A percentile compares a stretch with the other conserved stretches of the same genome.
These are phyloP conservation scores for Xerocomus cyaneibrunnescens DNA, from an alignment of 1,284 basidiomycete species.

Conservation along the genomic window DNA sequence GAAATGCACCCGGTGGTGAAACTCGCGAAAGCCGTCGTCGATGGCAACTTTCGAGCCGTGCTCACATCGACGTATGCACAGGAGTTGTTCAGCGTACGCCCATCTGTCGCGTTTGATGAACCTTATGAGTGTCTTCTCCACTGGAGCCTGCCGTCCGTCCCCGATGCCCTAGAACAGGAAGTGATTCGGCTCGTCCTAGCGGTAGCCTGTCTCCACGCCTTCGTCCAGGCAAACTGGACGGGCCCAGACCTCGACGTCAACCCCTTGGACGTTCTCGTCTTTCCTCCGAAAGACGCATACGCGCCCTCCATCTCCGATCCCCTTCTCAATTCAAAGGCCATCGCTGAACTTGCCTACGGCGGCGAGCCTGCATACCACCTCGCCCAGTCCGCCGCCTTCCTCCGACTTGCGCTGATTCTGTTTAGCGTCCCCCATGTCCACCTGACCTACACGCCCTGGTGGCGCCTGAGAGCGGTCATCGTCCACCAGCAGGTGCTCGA, in stretches of 20 bases:
- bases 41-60: slow-evolving; percentile 48
- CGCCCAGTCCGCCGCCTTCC: slow-evolving; percentile 64
- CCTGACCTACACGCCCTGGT: slow-evolving; percentile 62
- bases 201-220: slow-evolving; percentile 83
- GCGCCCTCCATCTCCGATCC: slow-evolving; percentile 41
- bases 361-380: slow-evolving; percentile 99
- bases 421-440: slow-evolving; percentile 54
- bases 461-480: slow-evolving; percentile 73
- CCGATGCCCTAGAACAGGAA: slow-evolving; percentile 39
- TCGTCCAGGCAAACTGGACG: slow-evolving; percentile 96
- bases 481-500: slow-evolving; percentile 87
- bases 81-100: slow-evolving; percentile 41
- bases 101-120: slow-evolving; percentile 14
- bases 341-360: slow-evolving; percentile 77
- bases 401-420: slow-evolving; percentile 76
- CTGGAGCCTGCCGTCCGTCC: slow-evolving; percentile 26
- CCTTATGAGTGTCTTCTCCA: slow-evolving; percentile 35
- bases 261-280: slow-evolving; percentile 51
- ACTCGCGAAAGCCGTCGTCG: slow-evolving; percentile 45
- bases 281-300: slow-evolving; percentile 33
- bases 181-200: slow-evolving; percentile 65
- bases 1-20: slow-evolving; percentile 19
- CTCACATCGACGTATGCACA: slow-evolving; percentile 52
- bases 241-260: slow-evolving; percentile 81
- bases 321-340: slow-evolving; percentile 65